phyloP scores from a whole-genome alignment of 345 rosid genomes.

The Salix udensis region DNA sequence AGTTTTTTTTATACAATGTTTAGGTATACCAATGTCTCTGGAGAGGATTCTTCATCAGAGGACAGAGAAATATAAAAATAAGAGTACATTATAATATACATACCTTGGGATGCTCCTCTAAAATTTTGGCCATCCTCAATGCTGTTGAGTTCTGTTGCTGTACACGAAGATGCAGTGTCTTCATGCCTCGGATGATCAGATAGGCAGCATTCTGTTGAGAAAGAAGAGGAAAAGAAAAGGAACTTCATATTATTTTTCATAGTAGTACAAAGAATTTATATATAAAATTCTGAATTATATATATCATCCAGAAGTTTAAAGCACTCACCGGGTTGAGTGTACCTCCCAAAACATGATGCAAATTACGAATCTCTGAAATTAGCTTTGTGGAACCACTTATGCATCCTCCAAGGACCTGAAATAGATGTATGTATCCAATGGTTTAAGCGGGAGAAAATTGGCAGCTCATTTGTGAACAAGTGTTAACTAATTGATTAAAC shows the following conservation, averaged over 20 bases:
- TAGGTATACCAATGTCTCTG: background rate
- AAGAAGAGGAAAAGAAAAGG: background rate
- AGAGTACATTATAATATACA: background rate
- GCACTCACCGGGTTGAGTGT: conserved; percentile 80
- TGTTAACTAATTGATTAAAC: background rate
- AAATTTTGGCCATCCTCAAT: conserved; percentile 90
- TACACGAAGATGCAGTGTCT: conserved; percentile 99
- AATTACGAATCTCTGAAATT: conserved; percentile 67
- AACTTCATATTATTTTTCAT: background rate
- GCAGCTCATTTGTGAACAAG: background rate
- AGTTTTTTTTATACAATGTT: background rate
- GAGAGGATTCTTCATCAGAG: background rate
- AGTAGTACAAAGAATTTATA: background rate
- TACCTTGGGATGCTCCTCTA: conserved; percentile 99
- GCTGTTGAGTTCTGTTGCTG: conserved; percentile 94
- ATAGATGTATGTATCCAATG: conserved; percentile 4
- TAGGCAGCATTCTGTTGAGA: conserved; percentile 80
- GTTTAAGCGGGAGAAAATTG: background rate
- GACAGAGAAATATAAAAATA: background rate
- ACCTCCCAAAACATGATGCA: conserved; percentile 95
- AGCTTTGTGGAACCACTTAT: conserved; percentile 74
- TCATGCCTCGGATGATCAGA: conserved; percentile 96
- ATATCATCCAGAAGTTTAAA: background rate
- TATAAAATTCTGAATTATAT: background rate
- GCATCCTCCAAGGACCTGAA: conserved; percentile 94